phyloP scores from a whole-genome alignment of 2,329 filamentous ascomycete genomes.

The Bipolaris zeicola region DNA sequence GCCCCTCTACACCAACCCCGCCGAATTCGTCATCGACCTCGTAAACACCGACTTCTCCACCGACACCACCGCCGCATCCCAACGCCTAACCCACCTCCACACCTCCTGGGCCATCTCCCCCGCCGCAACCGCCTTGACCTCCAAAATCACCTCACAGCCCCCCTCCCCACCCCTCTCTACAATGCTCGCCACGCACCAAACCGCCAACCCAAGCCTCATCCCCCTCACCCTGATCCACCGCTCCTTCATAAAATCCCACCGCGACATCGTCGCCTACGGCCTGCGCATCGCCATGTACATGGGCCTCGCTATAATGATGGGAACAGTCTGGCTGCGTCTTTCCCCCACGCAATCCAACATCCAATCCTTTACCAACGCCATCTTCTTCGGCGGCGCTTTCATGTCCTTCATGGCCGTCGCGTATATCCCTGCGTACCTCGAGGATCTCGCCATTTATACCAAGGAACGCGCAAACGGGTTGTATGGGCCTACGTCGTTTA shows the following conservation, averaged over 20 bases:
- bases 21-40: constrained; percentile 78
- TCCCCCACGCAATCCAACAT: constrained; percentile 72
- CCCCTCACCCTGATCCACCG: constrained; percentile 73
- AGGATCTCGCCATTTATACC: constrained; percentile 73
- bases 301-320: constrained; percentile 82
- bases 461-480: constrained; percentile 84
- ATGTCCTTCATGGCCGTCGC: constrained; percentile 67
- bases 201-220: constrained; percentile 57
- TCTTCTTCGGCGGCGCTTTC: constrained; percentile 62
- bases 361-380: constrained; percentile 80
- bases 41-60: constrained; percentile 76
- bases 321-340: constrained; percentile 82
- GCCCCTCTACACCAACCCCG: constrained; percentile 75
- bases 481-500: constrained; percentile 74
- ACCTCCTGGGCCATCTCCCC: constrained; percentile 61
- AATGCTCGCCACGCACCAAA: neutral
- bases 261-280: constrained; percentile 82
- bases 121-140: constrained; percentile 35
- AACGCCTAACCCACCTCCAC: constrained; percentile 61
- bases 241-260: constrained; percentile 80
- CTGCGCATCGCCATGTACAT: constrained; percentile 84
- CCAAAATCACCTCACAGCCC: neutral
- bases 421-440: constrained; percentile 82
- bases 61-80: constrained; percentile 55
- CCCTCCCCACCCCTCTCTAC: neutral